Evolutionary conservation across 2,329 filamentous ascomycete species (phyloP).

Genomic region (Aspergillaceae sp.): DNA sequence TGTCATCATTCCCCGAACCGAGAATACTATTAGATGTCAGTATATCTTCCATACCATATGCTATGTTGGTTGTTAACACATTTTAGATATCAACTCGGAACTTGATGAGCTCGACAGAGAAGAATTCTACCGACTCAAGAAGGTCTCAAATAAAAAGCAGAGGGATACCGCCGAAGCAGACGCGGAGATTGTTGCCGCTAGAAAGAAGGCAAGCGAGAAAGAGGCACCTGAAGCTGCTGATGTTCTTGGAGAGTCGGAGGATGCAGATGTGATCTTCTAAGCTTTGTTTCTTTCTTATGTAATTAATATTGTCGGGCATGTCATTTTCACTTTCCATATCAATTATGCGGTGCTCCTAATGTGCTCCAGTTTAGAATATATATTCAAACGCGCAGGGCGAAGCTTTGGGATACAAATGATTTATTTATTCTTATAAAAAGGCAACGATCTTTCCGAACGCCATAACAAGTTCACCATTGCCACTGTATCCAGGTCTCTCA

Average conservation of each 20-base stretch:
- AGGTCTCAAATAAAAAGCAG: conserved; percentile 80
- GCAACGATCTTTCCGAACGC: conserved; percentile 22
- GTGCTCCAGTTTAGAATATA: background rate
- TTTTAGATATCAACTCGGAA: conserved; percentile 85
- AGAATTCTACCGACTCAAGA: conserved; percentile 96
- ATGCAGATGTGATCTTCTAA: conserved; percentile 80
- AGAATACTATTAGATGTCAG: conserved; percentile 97
- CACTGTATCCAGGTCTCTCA: conserved; percentile 34
- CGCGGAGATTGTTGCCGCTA: conserved; percentile 59
- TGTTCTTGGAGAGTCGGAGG: conserved; percentile 65
- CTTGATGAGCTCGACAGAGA: conserved; percentile 95
- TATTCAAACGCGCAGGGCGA: background rate
- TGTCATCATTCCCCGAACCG: conserved; percentile 90
- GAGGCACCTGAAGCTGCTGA: conserved; percentile 44
- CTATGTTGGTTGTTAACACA: background rate
- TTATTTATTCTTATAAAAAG: background rate
- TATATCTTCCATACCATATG: conserved; percentile 1
- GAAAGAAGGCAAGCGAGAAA: conserved; percentile 21
- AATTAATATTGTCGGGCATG: conserved; percentile 10
- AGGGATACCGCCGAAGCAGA: conserved; percentile 64
- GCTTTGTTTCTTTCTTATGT: conserved; percentile 14
- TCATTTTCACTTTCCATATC: background rate
- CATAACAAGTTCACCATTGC: conserved; percentile 8
- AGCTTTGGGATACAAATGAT: background rate
- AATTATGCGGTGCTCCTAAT: conserved; percentile 3